Base-by-base conservation (phyloP, 495 filamentous ascomycete genomes). In the Podospora didyma region DNA sequence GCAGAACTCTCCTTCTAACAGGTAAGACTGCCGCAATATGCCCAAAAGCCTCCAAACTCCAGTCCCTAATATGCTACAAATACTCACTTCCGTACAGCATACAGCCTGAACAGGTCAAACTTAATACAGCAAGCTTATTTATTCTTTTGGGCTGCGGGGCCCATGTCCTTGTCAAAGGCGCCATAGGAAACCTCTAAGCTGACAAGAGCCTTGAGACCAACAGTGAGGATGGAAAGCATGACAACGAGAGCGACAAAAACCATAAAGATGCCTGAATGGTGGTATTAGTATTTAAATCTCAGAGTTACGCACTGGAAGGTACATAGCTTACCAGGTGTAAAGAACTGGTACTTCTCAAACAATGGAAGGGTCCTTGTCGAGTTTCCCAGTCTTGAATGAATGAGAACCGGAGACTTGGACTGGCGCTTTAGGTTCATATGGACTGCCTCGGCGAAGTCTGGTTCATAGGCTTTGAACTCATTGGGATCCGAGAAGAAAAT, bases 131-230 rank as follows among this genome's bases (percentile, higher is more conserved):
- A n/a, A n/a, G 26, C 26, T 74, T 87, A 79, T 69, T 88, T 82
- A 77, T 96, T 96, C 81, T 89, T 96, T 74, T 95, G 89, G 53
- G 84, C 89, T 31, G 82, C 78, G 46, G 90, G 86, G 0, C 92
- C 90, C 74, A 90, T 96, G 69, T 97, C 93, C 79, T 94, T 96
- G 66, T 95, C 92, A 69, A 98, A 98, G 1, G 94, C 92, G 48
- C 86, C 89, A 73, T 97, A 97, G 10, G 88, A 85, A 12, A 97
- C 89, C 70, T 96, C 76, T 37, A 98, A 75, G 57, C 91, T 92
- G 6, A 81, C 73, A 7, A 98, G 73, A 20, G 89, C 90, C 53
- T 65, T 81, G 49, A 97, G 75, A 22, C 84, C 94, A 49, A 90
- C 85, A 63, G 85, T 86, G 17, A 96, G 71, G 59, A 97, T 90